Base-by-base conservation (phyloP, 2,329 filamentous ascomycete species). In the Aspergillus eucalypticola region DNA sequence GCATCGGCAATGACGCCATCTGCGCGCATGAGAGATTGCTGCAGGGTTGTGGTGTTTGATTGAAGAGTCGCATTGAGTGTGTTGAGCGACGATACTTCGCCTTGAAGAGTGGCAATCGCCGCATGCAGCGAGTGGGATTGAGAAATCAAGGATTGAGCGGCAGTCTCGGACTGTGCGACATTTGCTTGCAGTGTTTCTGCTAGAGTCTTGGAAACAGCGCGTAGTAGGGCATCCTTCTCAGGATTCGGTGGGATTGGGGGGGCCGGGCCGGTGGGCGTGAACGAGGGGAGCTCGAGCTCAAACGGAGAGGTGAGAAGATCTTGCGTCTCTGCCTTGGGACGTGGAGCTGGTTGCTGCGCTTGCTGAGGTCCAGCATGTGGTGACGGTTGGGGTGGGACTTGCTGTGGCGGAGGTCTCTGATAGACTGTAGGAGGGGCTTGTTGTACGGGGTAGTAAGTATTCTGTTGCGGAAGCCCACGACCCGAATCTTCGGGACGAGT, bases 161-260 rank as follows among this genome's bases (percentile, higher is more conserved):
- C 91, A 13, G 89, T 83, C 17, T 86, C 83, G 66, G 93, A 93
- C 70, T 95, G 90, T 25, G 84, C 77, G 50, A 90, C 84, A 56
- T 87, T 88, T 51, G 84, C 84, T 62, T 88, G 86, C 15, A 93
- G 87, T 63, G 90, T 88, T 41, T 85, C 79, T 57, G 87, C 82
- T 3, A 98, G 81, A 0, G 88, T 86, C 58, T 84, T 81, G 38
- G 89, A 92, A 29, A 98, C 84, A 48, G 92, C 90, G 56, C 85
- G 84, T 3, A 96, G 83, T 15, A 98, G 85, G 19, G 90, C 89
- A 75, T 98, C 92, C 73, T 96, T 97, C 76, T 98, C 92, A 0
- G 95, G 95, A 70, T 99, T 99, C 0, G 92, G 93, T 0, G 95
- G 94, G 32, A 97, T 92, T 0, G 94, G 93, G 0, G 95, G 94